phyloP scores from a whole-genome alignment of 257 asterid species.

The Penstemon newberryi region DNA sequence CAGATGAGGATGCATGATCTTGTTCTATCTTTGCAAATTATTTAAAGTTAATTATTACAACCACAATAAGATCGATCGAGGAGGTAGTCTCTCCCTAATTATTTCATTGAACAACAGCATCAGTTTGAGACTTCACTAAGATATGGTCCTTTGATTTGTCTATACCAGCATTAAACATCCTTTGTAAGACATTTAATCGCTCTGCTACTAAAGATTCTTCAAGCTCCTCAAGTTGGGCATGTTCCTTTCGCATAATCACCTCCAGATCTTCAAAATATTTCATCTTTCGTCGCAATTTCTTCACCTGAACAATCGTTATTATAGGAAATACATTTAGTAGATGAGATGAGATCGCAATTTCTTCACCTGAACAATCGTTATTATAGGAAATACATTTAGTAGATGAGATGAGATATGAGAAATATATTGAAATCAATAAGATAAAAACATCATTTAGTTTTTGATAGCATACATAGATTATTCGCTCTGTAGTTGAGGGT shows the following conservation, averaged over 20 bases:
- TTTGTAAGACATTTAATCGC: conserved; percentile 51
- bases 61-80: background rate
- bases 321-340: too few relatives aligned
- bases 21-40: background rate
- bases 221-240: conserved; percentile 45
- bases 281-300: conserved; percentile 63
- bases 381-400: too few relatives aligned
- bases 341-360: too few relatives aligned
- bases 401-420: too few relatives aligned
- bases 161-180: conserved; percentile 46
- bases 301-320: conserved; percentile 37
- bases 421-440: too few relatives aligned
- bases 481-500: too few relatives aligned
- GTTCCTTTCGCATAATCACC: conserved; percentile 62
- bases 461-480: too few relatives aligned
- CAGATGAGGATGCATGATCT: conserved; percentile 3
- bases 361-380: conserved; percentile 41
- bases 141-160: conserved; percentile 49
- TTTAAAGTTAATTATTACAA: background rate
- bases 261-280: conserved; percentile 60
- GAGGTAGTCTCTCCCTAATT: background rate
- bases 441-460: too few relatives aligned
- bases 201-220: conserved; percentile 59
- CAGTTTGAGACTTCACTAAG: conserved; percentile 35
- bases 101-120: conserved; percentile 27